Evolutionary conservation across 2,329 filamentous ascomycete genomes (phyloP).

Genomic region (Fusarium sp.): DNA sequence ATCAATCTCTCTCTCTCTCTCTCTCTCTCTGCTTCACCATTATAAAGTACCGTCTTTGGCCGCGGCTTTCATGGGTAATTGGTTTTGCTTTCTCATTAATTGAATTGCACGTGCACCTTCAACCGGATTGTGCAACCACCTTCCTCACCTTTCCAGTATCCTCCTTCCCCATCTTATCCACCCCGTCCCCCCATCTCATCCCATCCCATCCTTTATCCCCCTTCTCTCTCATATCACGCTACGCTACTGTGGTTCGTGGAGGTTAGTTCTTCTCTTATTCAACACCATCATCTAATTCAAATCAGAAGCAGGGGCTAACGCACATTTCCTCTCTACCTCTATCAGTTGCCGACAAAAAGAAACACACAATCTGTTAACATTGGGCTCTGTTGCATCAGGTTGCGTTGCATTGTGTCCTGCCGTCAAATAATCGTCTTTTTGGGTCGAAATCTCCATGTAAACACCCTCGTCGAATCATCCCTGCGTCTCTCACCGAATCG

Average conservation of each 20-base stretch:
- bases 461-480: conserved; percentile 46
- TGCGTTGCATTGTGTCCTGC: conserved; percentile 4
- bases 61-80: conserved; percentile 14
- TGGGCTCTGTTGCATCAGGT: conserved; percentile 5
- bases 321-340: not conserved
- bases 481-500: conserved; percentile 49
- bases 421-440: conserved; percentile 19
- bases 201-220: not conserved
- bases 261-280: conserved; percentile 23
- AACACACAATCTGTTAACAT: not conserved
- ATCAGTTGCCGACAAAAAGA: not conserved
- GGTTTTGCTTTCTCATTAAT: not conserved
- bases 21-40: not conserved
- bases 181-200: conserved; percentile 32
- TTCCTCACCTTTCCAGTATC: conserved; percentile 18
- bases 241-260: conserved; percentile 11
- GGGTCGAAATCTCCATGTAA: conserved; percentile 32
- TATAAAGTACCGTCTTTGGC: not conserved
- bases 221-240: conserved; percentile 23
- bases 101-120: conserved; percentile 39
- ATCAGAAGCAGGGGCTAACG: conserved; percentile 19
- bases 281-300: conserved; percentile 38
- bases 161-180: conserved; percentile 35
- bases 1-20: no score
- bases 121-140: conserved; percentile 40